phyloP scores from a whole-genome alignment of 73 alveolate genomes.

The Paramecium biaurelia region DNA sequence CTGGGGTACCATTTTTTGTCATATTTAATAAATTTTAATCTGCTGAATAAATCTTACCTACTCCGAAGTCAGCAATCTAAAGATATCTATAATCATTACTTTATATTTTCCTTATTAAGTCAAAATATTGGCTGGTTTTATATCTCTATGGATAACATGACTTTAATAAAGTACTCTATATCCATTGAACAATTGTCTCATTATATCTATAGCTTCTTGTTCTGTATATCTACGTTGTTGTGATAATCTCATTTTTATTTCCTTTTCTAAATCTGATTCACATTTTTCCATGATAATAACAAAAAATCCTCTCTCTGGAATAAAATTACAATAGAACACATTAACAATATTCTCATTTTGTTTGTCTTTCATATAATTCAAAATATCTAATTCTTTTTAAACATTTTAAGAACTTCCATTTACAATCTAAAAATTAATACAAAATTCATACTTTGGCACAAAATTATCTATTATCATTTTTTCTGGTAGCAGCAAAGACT shows the following conservation, averaged over 20 bases:
- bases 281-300: conserved; percentile 24
- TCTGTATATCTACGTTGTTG: background rate
- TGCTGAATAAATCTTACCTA: background rate
- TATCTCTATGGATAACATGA: conserved; percentile 53
- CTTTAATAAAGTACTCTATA: background rate
- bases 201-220: background rate
- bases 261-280: conserved; percentile 1
- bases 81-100: background rate
- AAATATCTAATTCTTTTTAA: background rate
- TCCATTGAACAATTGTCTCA: background rate
- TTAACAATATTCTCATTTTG: background rate
- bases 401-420: background rate
- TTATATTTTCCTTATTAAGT: background rate
- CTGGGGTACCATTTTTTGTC: conserved; percentile 1
- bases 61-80: conserved; percentile 59
- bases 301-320: background rate
- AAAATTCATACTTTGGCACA: background rate
- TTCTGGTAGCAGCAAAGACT: background rate
- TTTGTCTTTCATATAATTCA: background rate
- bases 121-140: conserved; percentile 58
- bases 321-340: background rate
- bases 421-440: background rate
- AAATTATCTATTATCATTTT: background rate
- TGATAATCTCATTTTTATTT: background rate
- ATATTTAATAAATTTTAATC: background rate